These are phyloP conservation scores for Entoloma clypeatum DNA, from an alignment of 1,284 basidiomycete genomes.

Conservation along the genomic window DNA sequence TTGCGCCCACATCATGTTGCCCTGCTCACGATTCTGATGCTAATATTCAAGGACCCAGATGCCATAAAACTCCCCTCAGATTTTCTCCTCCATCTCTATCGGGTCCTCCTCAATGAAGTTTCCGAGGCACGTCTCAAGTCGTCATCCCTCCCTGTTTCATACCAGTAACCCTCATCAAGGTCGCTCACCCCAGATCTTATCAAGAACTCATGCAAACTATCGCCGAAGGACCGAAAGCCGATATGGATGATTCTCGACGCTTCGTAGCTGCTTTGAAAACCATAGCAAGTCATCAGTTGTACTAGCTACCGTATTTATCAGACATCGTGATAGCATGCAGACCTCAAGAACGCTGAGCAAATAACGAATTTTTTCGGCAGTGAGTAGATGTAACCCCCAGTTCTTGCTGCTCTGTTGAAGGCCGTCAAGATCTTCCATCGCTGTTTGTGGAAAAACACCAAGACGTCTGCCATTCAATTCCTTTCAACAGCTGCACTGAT, in stretches of 20 bases:
- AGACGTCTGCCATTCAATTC: conserved; percentile 33
- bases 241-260: conserved; percentile 25
- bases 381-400: conserved; percentile 28
- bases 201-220: conserved; percentile 33
- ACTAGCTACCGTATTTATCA: conserved; percentile 5
- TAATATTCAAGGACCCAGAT: conserved; percentile 55
- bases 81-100: conserved; percentile 61
- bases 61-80: conserved; percentile 46
- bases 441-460: conserved; percentile 53
- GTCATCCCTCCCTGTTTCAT: not conserved
- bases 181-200: conserved; percentile 35
- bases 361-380: conserved; percentile 63
- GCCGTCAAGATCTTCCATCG: conserved; percentile 40
- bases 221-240: conserved; percentile 28
- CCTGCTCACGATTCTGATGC: conserved; percentile 56
- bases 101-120: conserved; percentile 59
- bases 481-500: not conserved
- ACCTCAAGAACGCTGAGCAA: conserved; percentile 51
- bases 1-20: conserved; percentile 72
- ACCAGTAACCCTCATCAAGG: conserved; percentile 26
- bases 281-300: conserved; percentile 33
- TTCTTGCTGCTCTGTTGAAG: conserved; percentile 2
- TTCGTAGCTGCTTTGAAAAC: conserved; percentile 36
- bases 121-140: conserved; percentile 36
- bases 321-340: conserved; percentile 35